Evolutionary conservation across 768 basidiomycete species (phyloP).

Genomic region (Termitomyces sp.): DNA sequence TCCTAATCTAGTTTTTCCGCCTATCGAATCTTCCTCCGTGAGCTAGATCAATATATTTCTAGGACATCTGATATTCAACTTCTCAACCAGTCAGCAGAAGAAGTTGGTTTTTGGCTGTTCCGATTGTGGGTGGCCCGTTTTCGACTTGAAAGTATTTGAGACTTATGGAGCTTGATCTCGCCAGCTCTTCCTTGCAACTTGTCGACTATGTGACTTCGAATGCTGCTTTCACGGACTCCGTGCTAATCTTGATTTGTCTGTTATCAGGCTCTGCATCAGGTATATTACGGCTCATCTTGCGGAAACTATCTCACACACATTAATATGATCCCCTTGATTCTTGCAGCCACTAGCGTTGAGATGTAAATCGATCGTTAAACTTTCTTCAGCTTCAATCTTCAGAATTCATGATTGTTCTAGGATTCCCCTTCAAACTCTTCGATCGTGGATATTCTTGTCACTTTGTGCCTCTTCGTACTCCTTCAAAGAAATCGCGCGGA

Average conservation of each 20-base stretch:
- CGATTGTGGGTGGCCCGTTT: slow-evolving; percentile 7
- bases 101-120: too few relatives aligned
- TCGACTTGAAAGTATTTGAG: too few relatives aligned
- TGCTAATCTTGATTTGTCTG: not conserved
- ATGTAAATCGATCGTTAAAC: slow-evolving; percentile 12
- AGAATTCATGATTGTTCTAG: not conserved
- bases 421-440: slow-evolving; percentile 26
- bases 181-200: too few relatives aligned
- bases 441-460: slow-evolving; percentile 33
- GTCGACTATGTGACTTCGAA: slow-evolving; percentile 17
- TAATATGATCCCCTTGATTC: not conserved
- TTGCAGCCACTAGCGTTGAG: slow-evolving; percentile 18
- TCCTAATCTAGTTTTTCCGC: slow-evolving; percentile 19
- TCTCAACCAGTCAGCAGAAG: too few relatives aligned
- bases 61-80: too few relatives aligned
- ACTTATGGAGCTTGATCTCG: too few relatives aligned
- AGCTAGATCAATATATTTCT: not conserved
- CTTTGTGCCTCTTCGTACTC: slow-evolving; percentile 19
- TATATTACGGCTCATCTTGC: not conserved
- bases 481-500: slow-evolving; percentile 26
- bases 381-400: not conserved
- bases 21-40: slow-evolving; percentile 22
- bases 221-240: too few relatives aligned
- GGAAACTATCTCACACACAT: too few relatives aligned
- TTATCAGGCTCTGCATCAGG: slow-evolving; percentile 7